phyloP scores from a whole-genome alignment of 1,284 basidiomycete species.

The Apiotrichum sp. region DNA sequence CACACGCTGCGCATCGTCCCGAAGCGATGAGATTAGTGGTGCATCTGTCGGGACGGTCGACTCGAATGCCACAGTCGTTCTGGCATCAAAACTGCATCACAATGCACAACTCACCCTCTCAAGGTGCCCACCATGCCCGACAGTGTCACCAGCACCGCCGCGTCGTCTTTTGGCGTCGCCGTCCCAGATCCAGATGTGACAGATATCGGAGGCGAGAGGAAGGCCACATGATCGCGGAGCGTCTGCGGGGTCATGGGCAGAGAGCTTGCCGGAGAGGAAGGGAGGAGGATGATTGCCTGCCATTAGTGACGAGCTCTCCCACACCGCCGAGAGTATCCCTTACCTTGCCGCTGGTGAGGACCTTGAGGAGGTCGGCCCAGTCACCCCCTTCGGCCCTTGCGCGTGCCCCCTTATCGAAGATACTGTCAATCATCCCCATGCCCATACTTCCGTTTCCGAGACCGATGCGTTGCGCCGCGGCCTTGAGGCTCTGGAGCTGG shows the following conservation, averaged over 20 bases:
- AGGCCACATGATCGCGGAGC: constrained; percentile 68
- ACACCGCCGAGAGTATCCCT: constrained; percentile 13
- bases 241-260: constrained; percentile 62
- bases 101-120: constrained; percentile 48
- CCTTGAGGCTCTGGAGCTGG: constrained; percentile 72
- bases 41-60: constrained; percentile 55
- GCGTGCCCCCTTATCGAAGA: constrained; percentile 60
- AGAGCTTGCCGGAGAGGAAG: constrained; percentile 53
- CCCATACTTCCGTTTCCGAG: constrained; percentile 65
- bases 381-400: constrained; percentile 60
- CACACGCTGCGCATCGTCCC: constrained; percentile 53
- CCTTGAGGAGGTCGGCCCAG: constrained; percentile 69
- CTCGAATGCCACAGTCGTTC: constrained; percentile 24
- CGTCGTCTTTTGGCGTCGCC: constrained; percentile 41
- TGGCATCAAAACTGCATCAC: not conserved
- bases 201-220: constrained; percentile 40
- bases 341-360: constrained; percentile 64
- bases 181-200: constrained; percentile 44
- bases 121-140: constrained; percentile 71
- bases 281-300: constrained; percentile 71
- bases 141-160: constrained; percentile 61
- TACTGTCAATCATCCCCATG: constrained; percentile 74
- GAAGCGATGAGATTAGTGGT: constrained; percentile 57
- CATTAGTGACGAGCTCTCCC: not conserved
- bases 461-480: constrained; percentile 67